Base-by-base conservation (phyloP, 164 flowering plant genomes). In the Nymphaea colorata region DNA sequence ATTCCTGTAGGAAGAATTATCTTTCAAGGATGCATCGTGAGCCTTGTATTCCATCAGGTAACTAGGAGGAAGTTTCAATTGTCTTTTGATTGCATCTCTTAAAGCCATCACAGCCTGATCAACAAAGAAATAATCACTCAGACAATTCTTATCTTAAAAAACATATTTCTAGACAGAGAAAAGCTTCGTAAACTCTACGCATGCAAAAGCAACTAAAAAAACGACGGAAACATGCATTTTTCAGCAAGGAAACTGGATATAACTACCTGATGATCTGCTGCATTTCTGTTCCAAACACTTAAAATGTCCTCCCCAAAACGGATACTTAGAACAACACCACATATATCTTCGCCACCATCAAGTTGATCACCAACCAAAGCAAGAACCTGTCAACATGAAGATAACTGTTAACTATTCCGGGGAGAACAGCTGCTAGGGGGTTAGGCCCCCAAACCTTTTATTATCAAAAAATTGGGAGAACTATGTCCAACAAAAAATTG, bases 1-100 rank as follows among this genome's bases (percentile, higher is more conserved):
- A 84, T 89, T 94, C 63, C 96, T 80, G 67, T 91, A 91, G 0
- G 98, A 94, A 6, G 98, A 94, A 70, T 91, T 89, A 78, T 91
- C 96, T 16, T 91, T 90, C 66, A 94, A 79, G 51, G 97, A 94
- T 65, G 97, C 84, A 77, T 89, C 91, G 62, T 94, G 98, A 18
- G 97, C 82, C 84, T 91, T 94, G 86, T 94, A 94, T 69, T 94
- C 98, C 98, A 91, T 91, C 25, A 91, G 80, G 71, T 91, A 94
- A 78, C 90, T 72, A 66, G 80, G 88, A 42, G 98, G 98, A 75
- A 94, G 95, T 78, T 91, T 91, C 73, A 94, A 75, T 73, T 87
- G 93, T 59, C 90, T 78, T 70, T 91, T 94, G 68, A 94, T 94
- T 45, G 95, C 71, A 76, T 94, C 98, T 77, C 96, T 81, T 43